phyloP scores from a whole-genome alignment of 2,329 filamentous ascomycete genomes.

The Verticillium tricorpus region DNA sequence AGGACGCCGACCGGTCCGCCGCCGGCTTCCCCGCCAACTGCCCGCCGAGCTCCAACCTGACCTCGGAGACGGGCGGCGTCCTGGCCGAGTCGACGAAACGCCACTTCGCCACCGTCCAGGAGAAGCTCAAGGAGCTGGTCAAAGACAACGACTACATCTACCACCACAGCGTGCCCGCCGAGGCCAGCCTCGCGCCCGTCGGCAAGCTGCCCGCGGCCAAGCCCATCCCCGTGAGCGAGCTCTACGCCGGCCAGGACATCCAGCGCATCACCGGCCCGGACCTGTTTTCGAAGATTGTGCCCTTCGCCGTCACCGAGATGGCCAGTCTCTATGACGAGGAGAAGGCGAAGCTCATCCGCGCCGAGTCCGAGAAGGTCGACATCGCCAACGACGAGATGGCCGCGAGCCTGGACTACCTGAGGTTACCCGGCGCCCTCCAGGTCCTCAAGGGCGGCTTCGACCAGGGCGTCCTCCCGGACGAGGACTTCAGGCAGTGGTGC shows the following conservation, averaged over 20 bases:
- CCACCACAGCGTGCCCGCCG: constrained; percentile 83
- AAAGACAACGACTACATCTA: constrained; percentile 99
- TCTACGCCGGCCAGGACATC: constrained; percentile 96
- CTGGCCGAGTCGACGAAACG: constrained; percentile 80
- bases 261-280: constrained; percentile 95
- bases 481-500: constrained; percentile 92
- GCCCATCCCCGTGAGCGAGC: constrained; percentile 91
- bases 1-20: constrained; percentile 72
- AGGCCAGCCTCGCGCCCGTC: constrained; percentile 76
- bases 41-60: constrained; percentile 77
- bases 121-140: constrained; percentile 68
- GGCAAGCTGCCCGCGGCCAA: constrained; percentile 93
- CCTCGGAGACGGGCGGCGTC: constrained; percentile 68
- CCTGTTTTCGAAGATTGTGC: constrained; percentile 94
- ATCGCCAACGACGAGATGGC: constrained; percentile 94
- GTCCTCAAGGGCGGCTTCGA: constrained; percentile 91
- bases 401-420: constrained; percentile 87
- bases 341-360: constrained; percentile 90
- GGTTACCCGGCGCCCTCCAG: constrained; percentile 82
- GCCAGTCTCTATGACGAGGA: constrained; percentile 98
- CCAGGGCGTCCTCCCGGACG: constrained; percentile 80
- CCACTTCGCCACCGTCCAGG: constrained; percentile 74
- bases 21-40: constrained; percentile 76
- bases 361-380: constrained; percentile 90
- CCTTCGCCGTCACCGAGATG: constrained; percentile 91